Evolutionary conservation across 2,329 filamentous ascomycete species (phyloP), one percentile per base, ranked within the genome.

Genomic region (Monilinia aucupariae): DNA sequence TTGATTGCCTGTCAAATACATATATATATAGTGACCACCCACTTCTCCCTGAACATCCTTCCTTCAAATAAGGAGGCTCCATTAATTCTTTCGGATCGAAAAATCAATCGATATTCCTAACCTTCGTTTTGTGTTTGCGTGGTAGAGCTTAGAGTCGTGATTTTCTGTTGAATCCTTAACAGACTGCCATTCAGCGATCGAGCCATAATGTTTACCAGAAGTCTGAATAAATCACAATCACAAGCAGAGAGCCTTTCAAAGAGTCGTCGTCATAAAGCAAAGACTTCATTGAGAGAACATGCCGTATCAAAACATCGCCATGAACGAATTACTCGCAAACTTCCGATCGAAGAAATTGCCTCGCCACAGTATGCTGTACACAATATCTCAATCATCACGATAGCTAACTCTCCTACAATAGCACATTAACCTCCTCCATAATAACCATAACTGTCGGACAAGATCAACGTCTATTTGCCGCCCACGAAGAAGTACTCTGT

Each of bases 391-490:
- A 52, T 50, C 37, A 55, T 61, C 49, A 64, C 64, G 55, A 52
- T 67, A 52, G 52, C 64, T 70, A 48, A 70, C 49, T 20, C 17
- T 50, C 43, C 41, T 41, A 20, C 58, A 59, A 12, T 47, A 87
- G 84, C 65, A 82, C 77, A 63, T 73, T 85, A 64, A 82, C 82
- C 32, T 88, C 87, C 3, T 79, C 88, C 51, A 90, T 94, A 73
- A 83, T 96, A 69, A 96, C 90, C 12, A 82, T 96, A 66, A 84
- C 89, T 70, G 85, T 96, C 70, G 91, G 91, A n/a, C 82, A 82
- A 6, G 88, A 92, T 68, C 87, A 92, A 75, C 86, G 92, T 27
- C 87, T 96, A 69, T 97, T 97, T 73, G 92, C 92, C 45, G 91
- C 91, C 8, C 92, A 96, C 75, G 90, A 96, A 79, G 89, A 94